Base-by-base conservation (phyloP, 2,329 filamentous ascomycete genomes). In the Botrytis deweyae region DNA sequence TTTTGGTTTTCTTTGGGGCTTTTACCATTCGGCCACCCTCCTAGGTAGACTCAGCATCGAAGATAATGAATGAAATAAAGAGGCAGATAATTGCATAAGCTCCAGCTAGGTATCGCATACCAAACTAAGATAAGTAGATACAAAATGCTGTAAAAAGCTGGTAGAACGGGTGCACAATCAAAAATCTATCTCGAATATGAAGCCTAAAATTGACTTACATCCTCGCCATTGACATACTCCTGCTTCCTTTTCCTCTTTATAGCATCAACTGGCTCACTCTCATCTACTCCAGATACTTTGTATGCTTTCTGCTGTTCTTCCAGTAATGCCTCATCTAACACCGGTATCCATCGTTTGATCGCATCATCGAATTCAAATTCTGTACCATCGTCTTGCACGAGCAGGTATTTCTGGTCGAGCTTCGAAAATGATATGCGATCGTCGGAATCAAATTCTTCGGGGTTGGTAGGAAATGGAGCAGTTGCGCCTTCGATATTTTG, bases 391-490 rank as follows among this genome's bases (percentile, higher is more conserved):
- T 94, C 93, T 73, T 93, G 92, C 75, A 97, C 94, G 12, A 96
- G 89, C 71, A 96, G 89, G 84, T 91, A 95, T 81, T 94, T 95
- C 80, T 90, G 87, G 83, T 95, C 92, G 75, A 93, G 86, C 81
- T 89, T 92, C n/a, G 93, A 95, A 84, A 92, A 97, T 9, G 93
- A 95, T 80, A 97, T 93, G 78, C 95, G 92, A 42, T 93, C 88
- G 81, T 97, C 94, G 74, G 84, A 84, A 79, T 92, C 90, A 81
- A 97, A 97, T 66, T 81, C 78, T 76, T 78, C 75, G 25, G 78
- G 79, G 61, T 80, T 76, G 16, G 78, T 79, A 8, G 80, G 80
- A 49, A 82, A 81, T 14, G 76, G 67, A 6, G 75, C 73, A 4
- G 74, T 72, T 68, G 73, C 68, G 18, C 62, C 69, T 29, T 67